A percentile compares a stretch with the other conserved stretches of the same genome.
These are phyloP conservation scores for Sclerotinia minor DNA, from an alignment of 2,329 filamentous ascomycete species.

Conservation along the genomic window DNA sequence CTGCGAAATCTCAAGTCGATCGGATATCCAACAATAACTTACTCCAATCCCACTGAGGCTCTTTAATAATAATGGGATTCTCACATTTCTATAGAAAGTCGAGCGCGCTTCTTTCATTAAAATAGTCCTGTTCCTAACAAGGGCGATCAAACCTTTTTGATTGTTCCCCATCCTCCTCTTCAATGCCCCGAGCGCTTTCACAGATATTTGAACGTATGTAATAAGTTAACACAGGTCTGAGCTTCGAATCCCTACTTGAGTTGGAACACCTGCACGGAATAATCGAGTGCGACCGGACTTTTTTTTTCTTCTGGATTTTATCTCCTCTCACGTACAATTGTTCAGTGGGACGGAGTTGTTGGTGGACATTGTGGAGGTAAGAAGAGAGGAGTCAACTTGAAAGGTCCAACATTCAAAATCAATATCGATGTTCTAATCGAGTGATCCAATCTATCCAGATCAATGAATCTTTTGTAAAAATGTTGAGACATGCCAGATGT, in stretches of 20 bases:
- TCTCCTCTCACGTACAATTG: conserved; percentile 1
- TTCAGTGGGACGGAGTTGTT: too few species aligned
- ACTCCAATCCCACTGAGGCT: not conserved
- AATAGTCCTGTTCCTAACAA: not conserved
- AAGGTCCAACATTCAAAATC: not conserved
- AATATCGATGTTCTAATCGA: not conserved
- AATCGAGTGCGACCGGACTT: not conserved
- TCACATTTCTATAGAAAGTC: not conserved
- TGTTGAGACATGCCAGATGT: conserved; percentile 12
- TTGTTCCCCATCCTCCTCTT: not conserved
- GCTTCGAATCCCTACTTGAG: conserved; percentile 8
- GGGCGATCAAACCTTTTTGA: conserved; percentile 1
- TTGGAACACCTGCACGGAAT: conserved; percentile 10
- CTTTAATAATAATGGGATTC: not conserved
- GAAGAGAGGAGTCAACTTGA: not conserved
- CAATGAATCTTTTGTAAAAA: not conserved
- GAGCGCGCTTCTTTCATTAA: not conserved
- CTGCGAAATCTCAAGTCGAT: not conserved
- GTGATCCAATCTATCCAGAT: too few species aligned
- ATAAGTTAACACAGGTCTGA: not conserved
- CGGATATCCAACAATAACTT: not conserved
- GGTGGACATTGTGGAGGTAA: not conserved
- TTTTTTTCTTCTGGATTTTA: not conserved
- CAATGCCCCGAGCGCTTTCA: not conserved
- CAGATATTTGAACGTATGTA: not conserved